Conservation (phyloP, 208 protist genomes). For the Crithidia sp. region DNA sequence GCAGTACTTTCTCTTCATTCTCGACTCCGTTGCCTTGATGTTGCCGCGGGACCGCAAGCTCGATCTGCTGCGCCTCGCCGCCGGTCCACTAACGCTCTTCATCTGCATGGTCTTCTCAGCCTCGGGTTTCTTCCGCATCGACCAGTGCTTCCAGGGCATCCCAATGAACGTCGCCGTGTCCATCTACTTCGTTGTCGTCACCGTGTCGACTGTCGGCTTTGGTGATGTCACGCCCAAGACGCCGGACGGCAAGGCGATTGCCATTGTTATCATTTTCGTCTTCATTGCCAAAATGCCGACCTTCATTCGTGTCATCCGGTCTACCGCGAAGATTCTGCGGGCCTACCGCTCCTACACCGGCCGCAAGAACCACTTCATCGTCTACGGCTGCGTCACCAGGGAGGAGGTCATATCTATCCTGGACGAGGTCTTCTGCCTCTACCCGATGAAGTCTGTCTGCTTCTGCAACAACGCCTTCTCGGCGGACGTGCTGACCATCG, state of each 20-base stretch:
- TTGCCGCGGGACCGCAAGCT: conserved; percentile 61
- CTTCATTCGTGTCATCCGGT: conserved; percentile 76
- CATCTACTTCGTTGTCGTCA: conserved; percentile 84
- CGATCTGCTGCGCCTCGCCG: conserved; percentile 69
- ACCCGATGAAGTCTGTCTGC: conserved; percentile 86
- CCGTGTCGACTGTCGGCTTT: conserved; percentile 83
- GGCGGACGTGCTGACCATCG: conserved; percentile 69
- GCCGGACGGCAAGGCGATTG: conserved; percentile 57
- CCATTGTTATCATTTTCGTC: conserved; percentile 82
- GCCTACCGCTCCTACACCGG: conserved; percentile 76
- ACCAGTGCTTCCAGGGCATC: conserved; percentile 74
- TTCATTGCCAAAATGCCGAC: conserved; percentile 87
- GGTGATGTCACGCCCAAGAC: conserved; percentile 81
- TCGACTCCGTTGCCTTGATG: conserved; percentile 79
- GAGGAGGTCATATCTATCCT: conserved; percentile 81
- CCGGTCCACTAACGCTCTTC: conserved; percentile 77
- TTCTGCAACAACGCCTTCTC: conserved; percentile 83
- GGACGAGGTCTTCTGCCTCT: conserved; percentile 85
- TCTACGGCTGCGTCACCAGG: conserved; percentile 73
- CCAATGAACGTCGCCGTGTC: conserved; percentile 62
- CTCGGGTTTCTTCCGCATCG: conserved; percentile 70
- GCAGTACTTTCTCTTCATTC: conserved; percentile 87
- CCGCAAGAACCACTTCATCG: conserved; percentile 75
- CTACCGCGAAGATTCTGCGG: conserved; percentile 61
- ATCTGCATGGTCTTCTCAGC: conserved; percentile 77